Base-by-base conservation (phyloP, 495 filamentous ascomycete species). In the Penicillium samsonianum region DNA sequence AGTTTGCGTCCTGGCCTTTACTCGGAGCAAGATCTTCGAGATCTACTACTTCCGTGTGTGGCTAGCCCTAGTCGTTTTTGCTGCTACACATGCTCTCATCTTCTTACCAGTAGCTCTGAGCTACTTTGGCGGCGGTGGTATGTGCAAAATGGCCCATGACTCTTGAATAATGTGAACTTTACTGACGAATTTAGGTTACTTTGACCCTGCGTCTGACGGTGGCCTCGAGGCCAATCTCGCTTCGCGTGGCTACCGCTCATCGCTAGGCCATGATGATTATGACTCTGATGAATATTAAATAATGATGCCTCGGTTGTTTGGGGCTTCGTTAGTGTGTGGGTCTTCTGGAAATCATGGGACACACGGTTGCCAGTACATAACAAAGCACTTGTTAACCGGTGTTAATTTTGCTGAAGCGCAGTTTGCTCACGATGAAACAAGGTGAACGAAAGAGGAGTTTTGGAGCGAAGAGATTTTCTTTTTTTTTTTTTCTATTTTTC, bases 21-120 rank as follows among this genome's bases (percentile, higher is more conserved):
- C 94, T 8, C 76, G 90, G 23, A 96, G 91, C 72, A 98, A 97
- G 83, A 98, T 99, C 69, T 99, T 99, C 67, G 95, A 98, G 78
- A 90, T 98, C 53, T 99, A 98, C 72, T 99, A 98, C 70, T 99
- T 99, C 77, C 80, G 94, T 8, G 88, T 99, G 35, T 99, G 94
- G 94, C 68, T 96, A 20, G 88, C 92, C 43, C 79, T 99, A 58
- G 91, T 98, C 37, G 61, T 91, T 20, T 90, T 96, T 58, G 95
- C 91, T n/a, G 90, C 91, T 20, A 78, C 82, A 0, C 94, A 99
- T 70, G 90, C 92, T 11, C 79, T 99, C 16, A 82, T 99, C 3
- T 96, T 96, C 72, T 74, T 99, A 58, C 94, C 94, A 0, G 95
- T 97, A 7, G 90, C 88, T 26, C 79, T 99, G 57, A 93, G 90